phyloP scores from a whole-genome alignment of 768 basidiomycete species.

The Amanita jacksonii region DNA sequence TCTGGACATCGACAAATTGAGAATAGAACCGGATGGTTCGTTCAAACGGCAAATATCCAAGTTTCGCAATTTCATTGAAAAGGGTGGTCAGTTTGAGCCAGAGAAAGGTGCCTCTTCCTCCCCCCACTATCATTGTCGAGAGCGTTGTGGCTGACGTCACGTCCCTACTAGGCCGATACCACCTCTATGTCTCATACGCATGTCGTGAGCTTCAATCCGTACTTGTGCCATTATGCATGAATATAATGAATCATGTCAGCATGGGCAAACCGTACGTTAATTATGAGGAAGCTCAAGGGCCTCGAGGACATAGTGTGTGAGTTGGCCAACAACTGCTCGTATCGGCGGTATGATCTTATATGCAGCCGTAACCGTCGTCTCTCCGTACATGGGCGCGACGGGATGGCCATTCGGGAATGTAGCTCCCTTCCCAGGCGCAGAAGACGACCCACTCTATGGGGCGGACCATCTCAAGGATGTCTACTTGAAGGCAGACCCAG shows the following conservation, averaged over 20 bases:
- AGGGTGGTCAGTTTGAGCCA: conserved; percentile 37
- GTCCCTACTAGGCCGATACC: conserved; percentile 61
- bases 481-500: conserved; percentile 66
- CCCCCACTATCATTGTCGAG: background rate
- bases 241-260: conserved; percentile 31
- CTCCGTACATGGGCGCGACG: conserved; percentile 71
- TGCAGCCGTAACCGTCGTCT: conserved; percentile 70
- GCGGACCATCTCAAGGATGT: conserved; percentile 73
- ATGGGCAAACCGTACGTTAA: conserved; percentile 90
- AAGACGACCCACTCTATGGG: conserved; percentile 65
- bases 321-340: conserved; percentile 17
- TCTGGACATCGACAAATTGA: conserved; percentile 45
- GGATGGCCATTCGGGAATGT: conserved; percentile 84
- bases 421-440: conserved; percentile 61
- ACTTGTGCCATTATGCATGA: conserved; percentile 3
- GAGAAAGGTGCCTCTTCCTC: conserved; percentile 51
- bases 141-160: background rate
- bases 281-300: conserved; percentile 86
- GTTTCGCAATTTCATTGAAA: conserved; percentile 48
- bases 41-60: conserved; percentile 47
- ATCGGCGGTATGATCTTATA: background rate
- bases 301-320: conserved; percentile 75
- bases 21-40: conserved; percentile 48
- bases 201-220: conserved; percentile 49
- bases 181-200: conserved; percentile 80